phyloP scores from a whole-genome alignment of 73 alveolate genomes.

The Uronychia binucleata region DNA sequence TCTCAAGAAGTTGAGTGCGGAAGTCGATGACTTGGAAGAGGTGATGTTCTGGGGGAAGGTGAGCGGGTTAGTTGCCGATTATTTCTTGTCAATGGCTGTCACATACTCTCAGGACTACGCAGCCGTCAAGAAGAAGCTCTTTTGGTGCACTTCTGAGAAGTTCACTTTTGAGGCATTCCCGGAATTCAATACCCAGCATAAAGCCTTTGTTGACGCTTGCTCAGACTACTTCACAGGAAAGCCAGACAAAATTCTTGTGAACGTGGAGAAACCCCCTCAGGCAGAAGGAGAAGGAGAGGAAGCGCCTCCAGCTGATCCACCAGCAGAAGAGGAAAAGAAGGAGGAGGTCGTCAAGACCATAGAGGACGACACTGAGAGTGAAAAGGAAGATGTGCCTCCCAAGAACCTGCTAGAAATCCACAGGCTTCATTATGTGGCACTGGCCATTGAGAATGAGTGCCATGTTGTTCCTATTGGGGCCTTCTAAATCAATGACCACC shows the following conservation, averaged over 20 bases:
- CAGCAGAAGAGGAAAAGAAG: conserved; percentile 18
- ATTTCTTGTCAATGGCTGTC: conserved; percentile 70
- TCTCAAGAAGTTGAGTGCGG: too few relatives aligned
- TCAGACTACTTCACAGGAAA: conserved; percentile 64
- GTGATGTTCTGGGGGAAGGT: conserved; percentile 95
- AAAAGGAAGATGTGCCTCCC: conserved; percentile 76
- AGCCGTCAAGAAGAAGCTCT: conserved; percentile 73
- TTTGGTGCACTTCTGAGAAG: conserved; percentile 62
- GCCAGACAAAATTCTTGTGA: conserved; percentile 56
- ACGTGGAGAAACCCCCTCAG: conserved; percentile 59
- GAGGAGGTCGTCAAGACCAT: conserved; percentile 52
- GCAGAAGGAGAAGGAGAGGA: conserved; percentile 54
- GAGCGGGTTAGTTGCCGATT: conserved; percentile 92
- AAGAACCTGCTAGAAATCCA: conserved; percentile 81
- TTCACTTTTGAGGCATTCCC: conserved; percentile 73
- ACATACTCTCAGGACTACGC: conserved; percentile 70
- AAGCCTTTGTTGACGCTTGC: conserved; percentile 70
- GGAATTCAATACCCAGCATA: conserved; percentile 75
- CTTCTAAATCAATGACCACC: conserved; percentile 73
- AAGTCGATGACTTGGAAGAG: too few relatives aligned
- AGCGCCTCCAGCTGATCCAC: conserved; percentile 35
- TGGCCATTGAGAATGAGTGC: conserved; percentile 86
- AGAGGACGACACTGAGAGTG: conserved; percentile 73
- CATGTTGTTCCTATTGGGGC: conserved; percentile 81
- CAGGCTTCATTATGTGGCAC: conserved; percentile 63